Conservation (phyloP, 164 flowering plant species). For the Vitis riparia region DNA sequence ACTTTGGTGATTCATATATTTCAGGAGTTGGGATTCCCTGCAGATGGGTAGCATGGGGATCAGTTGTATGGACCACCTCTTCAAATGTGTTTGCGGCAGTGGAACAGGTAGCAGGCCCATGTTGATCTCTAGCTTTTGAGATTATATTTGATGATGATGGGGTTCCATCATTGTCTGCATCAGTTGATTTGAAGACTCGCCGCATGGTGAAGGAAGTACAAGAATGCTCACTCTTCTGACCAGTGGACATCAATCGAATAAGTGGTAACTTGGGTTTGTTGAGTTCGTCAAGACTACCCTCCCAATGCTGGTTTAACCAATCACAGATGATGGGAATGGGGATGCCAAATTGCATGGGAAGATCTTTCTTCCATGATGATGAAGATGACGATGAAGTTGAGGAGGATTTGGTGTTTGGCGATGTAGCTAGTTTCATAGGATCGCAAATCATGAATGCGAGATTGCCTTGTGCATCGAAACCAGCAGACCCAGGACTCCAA, state of each 20-base stretch:
- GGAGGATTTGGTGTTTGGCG: constrained; percentile 77
- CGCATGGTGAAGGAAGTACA: constrained; percentile 81
- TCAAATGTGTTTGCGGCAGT: constrained; percentile 29
- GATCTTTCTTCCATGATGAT: constrained; percentile 82
- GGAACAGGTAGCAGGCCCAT: constrained; percentile 41
- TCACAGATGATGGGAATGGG: constrained; percentile 89
- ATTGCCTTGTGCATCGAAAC: constrained; percentile 92
- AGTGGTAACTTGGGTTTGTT: constrained; percentile 86
- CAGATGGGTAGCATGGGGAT: constrained; percentile 38
- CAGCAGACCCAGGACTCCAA: constrained; percentile 96
- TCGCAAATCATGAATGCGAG: constrained; percentile 99
- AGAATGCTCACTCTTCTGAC: constrained; percentile 86
- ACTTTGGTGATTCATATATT: constrained; percentile 79
- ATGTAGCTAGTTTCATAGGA: constrained; percentile 98
- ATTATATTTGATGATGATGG: constrained; percentile 55
- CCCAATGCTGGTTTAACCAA: constrained; percentile 99
- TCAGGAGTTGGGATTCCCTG: constrained; percentile 93
- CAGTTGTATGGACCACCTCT: constrained; percentile 31
- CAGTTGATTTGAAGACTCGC: constrained; percentile 74
- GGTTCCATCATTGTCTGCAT: constrained; percentile 50
- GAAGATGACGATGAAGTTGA: constrained; percentile 75
- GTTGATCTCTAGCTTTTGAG: constrained; percentile 42
- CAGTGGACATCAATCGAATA: constrained; percentile 80
- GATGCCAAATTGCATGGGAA: constrained; percentile 85
- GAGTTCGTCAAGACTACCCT: constrained; percentile 89